Evolutionary conservation across 176 grass and related monocot species (phyloP).

Genomic region (Dendrocalamus sinicus): DNA sequence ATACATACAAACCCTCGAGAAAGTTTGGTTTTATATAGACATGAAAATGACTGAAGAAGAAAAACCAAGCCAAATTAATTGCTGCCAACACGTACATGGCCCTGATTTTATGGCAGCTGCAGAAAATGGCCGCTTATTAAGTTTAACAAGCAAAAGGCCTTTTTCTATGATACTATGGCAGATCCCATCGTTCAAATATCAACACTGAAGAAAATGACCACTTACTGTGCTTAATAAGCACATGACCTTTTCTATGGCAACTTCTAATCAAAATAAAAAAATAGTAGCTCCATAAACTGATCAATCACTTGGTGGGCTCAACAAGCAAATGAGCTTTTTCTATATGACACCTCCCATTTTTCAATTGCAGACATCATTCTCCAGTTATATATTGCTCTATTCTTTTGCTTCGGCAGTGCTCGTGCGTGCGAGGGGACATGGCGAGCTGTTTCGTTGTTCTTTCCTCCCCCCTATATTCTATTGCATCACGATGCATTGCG

Average conservation of each 20-base stretch:
- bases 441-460: slow-evolving; percentile 43
- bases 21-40: neutral
- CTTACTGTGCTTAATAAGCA: slow-evolving; percentile 9
- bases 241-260: neutral
- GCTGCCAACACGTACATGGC: neutral
- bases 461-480: slow-evolving; percentile 6
- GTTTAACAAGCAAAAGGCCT: neutral
- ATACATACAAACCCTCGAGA: neutral
- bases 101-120: neutral
- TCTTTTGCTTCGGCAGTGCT: slow-evolving; percentile 7
- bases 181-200: neutral
- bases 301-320: neutral
- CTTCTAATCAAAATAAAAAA: neutral
- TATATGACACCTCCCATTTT: neutral
- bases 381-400: neutral
- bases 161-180: neutral
- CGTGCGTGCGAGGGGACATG: slow-evolving; percentile 45
- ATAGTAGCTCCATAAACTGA: neutral
- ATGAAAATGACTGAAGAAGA: neutral
- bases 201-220: neutral
- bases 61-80: neutral
- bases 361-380: neutral
- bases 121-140: neutral
- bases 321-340: slow-evolving; percentile 29
- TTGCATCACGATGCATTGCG: neutral